phyloP scores from a whole-genome alignment of 1,284 basidiomycete genomes.

The Naganishia liquefaciens region DNA sequence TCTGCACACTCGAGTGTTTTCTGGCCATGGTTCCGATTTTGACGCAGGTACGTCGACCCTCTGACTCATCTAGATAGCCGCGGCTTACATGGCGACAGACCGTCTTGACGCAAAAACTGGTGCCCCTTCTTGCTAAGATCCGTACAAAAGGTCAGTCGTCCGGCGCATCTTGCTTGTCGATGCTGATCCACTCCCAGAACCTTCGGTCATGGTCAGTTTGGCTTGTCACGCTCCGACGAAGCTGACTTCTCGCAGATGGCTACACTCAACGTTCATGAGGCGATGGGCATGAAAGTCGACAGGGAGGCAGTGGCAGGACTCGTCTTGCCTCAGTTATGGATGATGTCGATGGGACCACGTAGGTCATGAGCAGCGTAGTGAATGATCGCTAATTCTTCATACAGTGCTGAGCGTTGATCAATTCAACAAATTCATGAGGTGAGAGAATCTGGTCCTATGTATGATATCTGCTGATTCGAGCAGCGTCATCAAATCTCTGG shows the following conservation, averaged over 20 bases:
- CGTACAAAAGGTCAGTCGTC: slow-evolving; percentile 68
- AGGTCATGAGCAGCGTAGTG: slow-evolving; percentile 47
- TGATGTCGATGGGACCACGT: slow-evolving; percentile 95
- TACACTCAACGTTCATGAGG: slow-evolving; percentile 89
- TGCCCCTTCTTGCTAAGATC: slow-evolving; percentile 89
- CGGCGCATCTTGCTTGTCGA: neutral
- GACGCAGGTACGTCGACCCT: slow-evolving; percentile 67
- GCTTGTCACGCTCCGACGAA: neutral
- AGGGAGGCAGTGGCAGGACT: slow-evolving; percentile 90
- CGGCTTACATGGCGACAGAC: slow-evolving; percentile 52
- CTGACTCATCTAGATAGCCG: slow-evolving; percentile 9
- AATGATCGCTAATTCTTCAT: slow-evolving; percentile 1
- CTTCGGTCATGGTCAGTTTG: slow-evolving; percentile 72
- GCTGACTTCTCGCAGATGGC: slow-evolving; percentile 65
- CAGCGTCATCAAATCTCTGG: slow-evolving; percentile 52
- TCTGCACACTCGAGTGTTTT: slow-evolving; percentile 85
- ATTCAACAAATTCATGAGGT: slow-evolving; percentile 86
- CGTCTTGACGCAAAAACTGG: slow-evolving; percentile 90
- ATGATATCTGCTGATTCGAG: neutral
- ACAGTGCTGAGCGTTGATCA: slow-evolving; percentile 84
- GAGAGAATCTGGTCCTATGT: slow-evolving; percentile 47
- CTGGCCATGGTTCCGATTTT: slow-evolving; percentile 88
- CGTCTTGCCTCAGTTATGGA: slow-evolving; percentile 90
- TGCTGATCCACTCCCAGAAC: slow-evolving; percentile 58
- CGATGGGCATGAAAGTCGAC: slow-evolving; percentile 93